Percentiles rank a stretch among this genome's conserved stretches.
Evolutionary conservation across 2,329 filamentous ascomycete genomes (phyloP).

Genomic region (Bipolaris sorokiniana): DNA sequence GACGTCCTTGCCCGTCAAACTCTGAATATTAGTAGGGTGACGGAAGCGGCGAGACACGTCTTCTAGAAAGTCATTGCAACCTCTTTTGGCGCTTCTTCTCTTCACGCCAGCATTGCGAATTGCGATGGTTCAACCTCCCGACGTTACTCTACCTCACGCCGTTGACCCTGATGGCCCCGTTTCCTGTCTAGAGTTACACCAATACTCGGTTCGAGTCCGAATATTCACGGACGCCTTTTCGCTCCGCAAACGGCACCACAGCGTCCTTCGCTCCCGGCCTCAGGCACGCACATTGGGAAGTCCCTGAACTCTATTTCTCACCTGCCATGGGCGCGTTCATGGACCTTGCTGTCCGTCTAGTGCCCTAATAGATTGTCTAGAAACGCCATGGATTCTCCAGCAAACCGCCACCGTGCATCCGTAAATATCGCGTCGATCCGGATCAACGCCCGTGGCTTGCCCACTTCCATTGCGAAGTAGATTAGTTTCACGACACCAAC

Average conservation of each 20-base stretch:
- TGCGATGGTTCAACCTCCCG: too few species aligned
- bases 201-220: constrained; percentile 3
- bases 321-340: constrained; percentile 11
- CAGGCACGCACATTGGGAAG: constrained; percentile 17
- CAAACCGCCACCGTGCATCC: constrained; percentile 17
- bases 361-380: constrained; percentile 22
- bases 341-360: constrained; percentile 25
- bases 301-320: constrained; percentile 23
- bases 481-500: constrained; percentile 1
- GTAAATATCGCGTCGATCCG: constrained; percentile 15
- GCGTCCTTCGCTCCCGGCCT: constrained; percentile 14
- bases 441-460: constrained; percentile 2
- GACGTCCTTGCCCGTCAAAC: too few species aligned
- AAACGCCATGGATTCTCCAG: constrained; percentile 22
- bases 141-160: background rate
- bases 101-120: too few species aligned
- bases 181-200: constrained; percentile 4
- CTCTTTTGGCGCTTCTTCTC: too few species aligned
- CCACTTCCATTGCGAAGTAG: background rate
- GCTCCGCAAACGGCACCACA: constrained; percentile 23
- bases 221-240: constrained; percentile 1
- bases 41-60: too few species aligned
- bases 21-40: too few species aligned
- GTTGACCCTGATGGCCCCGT: constrained; percentile 5
- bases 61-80: too few species aligned